A percentile compares a stretch with the other conserved stretches of the same genome.
Conservation (phyloP, 2,329 filamentous ascomycete genomes). For the Myriosclerotinia scirpicola region DNA sequence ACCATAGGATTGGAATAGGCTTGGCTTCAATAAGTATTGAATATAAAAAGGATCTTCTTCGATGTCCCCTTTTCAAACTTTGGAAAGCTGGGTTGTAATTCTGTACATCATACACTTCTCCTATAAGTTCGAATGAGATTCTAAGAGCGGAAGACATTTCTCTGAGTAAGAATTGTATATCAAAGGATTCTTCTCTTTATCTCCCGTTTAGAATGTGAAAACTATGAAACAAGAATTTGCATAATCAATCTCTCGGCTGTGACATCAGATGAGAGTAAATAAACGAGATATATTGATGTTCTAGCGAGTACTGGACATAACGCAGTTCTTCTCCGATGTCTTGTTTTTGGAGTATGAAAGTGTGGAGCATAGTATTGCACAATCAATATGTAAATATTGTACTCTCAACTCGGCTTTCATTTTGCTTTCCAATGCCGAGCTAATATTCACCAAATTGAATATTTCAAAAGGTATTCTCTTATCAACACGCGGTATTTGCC, state of each 20-base stretch:
- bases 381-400: background rate
- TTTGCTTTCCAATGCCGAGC: accelerated
- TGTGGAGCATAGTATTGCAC: background rate
- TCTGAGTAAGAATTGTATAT: no score
- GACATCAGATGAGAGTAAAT: no score
- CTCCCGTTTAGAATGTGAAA: no score
- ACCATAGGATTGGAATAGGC: background rate
- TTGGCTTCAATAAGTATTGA: background rate
- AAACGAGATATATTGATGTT: no score
- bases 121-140: no score
- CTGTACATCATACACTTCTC: no score
- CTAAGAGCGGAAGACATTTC: no score
- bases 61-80: background rate
- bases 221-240: background rate
- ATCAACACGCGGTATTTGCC: background rate
- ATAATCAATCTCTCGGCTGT: background rate
- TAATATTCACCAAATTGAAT: background rate
- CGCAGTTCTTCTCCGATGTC: background rate
- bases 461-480: background rate
- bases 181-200: no score
- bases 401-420: background rate
- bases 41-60: background rate
- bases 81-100: background rate
- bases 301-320: background rate
- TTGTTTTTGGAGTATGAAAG: no score